Percentiles rank a stretch among this genome's conserved stretches.
These are phyloP conservation scores for Chrysanthemum makinoi DNA, from an alignment of 129 eudicot species.

Conservation along the genomic window DNA sequence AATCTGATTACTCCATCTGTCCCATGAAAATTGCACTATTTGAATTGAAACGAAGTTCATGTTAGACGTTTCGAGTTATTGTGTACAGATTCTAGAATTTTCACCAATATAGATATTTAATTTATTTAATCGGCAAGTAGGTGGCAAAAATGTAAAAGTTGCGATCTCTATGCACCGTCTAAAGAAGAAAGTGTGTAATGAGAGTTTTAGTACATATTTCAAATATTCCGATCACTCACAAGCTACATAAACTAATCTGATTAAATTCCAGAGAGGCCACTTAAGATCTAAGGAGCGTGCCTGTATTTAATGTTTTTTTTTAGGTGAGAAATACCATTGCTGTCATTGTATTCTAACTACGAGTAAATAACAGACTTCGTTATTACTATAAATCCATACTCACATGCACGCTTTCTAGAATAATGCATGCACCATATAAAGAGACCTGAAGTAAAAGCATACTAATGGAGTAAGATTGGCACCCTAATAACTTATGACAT, in stretches of 20 bases:
- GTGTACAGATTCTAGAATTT: not conserved
- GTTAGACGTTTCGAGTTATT: not conserved
- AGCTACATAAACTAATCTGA: not conserved
- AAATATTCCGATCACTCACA: not conserved
- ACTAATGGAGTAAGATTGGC: not conserved
- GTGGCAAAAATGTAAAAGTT: not conserved
- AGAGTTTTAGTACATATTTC: not conserved
- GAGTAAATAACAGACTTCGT: no score
- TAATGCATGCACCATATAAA: not conserved
- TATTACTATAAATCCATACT: no score
- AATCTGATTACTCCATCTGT: not conserved
- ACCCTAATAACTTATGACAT: not conserved
- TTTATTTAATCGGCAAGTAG: constrained; percentile 4
- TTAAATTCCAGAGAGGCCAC: not conserved
- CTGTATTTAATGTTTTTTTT: not conserved
- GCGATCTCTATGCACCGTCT: not conserved
- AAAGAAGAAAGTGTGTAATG: no score
- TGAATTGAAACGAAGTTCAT: constrained; percentile 5
- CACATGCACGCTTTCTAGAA: no score
- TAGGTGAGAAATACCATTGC: no score
- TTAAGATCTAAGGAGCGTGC: not conserved
- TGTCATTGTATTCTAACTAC: no score
- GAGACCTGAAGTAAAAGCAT: not conserved
- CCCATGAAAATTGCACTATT: not conserved
- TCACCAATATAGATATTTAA: not conserved